These are phyloP conservation scores for Hirsutella rhossiliensis DNA, from an alignment of 2,329 filamentous ascomycete species.

Conservation along the genomic window DNA sequence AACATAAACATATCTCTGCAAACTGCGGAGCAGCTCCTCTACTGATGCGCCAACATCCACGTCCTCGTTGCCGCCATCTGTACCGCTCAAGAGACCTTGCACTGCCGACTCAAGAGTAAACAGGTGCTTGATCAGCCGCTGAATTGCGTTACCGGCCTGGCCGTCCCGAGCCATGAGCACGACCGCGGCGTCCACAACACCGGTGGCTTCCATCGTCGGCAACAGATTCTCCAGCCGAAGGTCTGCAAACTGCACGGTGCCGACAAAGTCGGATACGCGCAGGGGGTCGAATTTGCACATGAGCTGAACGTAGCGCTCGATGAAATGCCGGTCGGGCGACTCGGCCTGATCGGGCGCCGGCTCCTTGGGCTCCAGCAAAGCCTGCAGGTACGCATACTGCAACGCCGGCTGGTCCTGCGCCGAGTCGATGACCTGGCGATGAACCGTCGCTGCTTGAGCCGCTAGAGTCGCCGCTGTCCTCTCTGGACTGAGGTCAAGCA, in stretches of 20 bases:
- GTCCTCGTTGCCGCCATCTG: conserved; percentile 40
- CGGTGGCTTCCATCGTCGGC: conserved; percentile 78
- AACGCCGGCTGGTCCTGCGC: conserved; percentile 47
- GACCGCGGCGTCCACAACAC: conserved; percentile 85
- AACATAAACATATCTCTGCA: conserved; percentile 84
- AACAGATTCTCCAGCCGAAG: conserved; percentile 69
- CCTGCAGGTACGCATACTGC: conserved; percentile 66
- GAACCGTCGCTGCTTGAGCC: conserved; percentile 47
- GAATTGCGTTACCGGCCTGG: conserved; percentile 71
- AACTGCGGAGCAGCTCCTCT: conserved; percentile 59
- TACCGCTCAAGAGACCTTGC: conserved; percentile 56
- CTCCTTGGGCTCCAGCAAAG: conserved; percentile 55
- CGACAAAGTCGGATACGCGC: conserved; percentile 79
- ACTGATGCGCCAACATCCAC: conserved; percentile 47
- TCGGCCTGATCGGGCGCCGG: conserved; percentile 19
- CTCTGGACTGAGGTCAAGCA: conserved; percentile 55
- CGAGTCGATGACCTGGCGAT: conserved; percentile 52
- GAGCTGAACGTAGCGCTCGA: conserved; percentile 77
- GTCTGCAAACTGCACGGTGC: conserved; percentile 62
- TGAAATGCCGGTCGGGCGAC: conserved; percentile 43
- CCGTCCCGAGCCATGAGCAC: conserved; percentile 85
- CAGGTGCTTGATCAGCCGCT: conserved; percentile 70
- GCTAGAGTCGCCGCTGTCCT: conserved; percentile 55
- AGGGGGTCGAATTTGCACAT: conserved; percentile 78
- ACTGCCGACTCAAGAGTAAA: conserved; percentile 68